Evolutionary conservation across 768 basidiomycete species (phyloP), one percentile per base, ranked within the genome.

Genomic region (Suillus discolor): DNA sequence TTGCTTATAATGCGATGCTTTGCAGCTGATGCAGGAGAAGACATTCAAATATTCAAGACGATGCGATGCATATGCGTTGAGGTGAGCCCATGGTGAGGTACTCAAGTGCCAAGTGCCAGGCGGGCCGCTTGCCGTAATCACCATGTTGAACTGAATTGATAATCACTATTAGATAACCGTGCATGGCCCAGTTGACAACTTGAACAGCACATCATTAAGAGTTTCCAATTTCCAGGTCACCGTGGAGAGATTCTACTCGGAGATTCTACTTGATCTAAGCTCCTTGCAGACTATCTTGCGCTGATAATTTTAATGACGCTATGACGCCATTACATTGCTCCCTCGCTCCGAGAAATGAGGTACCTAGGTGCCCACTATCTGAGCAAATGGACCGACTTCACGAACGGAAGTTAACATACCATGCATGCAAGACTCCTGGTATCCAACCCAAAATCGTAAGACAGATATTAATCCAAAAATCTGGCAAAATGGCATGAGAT

Each of bases 371-470:
- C 4, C 25, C 49, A 16, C 49, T 44, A n/a, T 9, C 7, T 51
- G n/a, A 49, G 57, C 31, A 41, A 20, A 57, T 20, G 57, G 65
- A 51, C 39, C 23, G 31, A 23, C 13, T 44, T 7, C 11, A 42
- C 0, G 5, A 16, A 62, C 6, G 23, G 28, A n/a, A 65, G 15
- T 11, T n/a, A 57, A 62, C 67, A 67, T 62, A 84, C 84, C 82
- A 85, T 23, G 84, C 83, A 69, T 87, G 84, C 57, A 85, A 72
- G 9, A 84, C 78, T 36, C 83, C 84, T 13, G 85, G 84, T 61
- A 86, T 80, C 84, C 83, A 85, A 41, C 82, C 83, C 9, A 85
- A 72, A 39, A 84, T 72, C 66, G 73, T 76, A 5, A 83, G 70
- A 6, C 77, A 67, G 49, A 80, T 72, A 65, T 82, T 81, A 61